These are phyloP conservation scores for Casuarina cunninghamiana DNA, from an alignment of 306 rosid species.

Conservation along the genomic window DNA sequence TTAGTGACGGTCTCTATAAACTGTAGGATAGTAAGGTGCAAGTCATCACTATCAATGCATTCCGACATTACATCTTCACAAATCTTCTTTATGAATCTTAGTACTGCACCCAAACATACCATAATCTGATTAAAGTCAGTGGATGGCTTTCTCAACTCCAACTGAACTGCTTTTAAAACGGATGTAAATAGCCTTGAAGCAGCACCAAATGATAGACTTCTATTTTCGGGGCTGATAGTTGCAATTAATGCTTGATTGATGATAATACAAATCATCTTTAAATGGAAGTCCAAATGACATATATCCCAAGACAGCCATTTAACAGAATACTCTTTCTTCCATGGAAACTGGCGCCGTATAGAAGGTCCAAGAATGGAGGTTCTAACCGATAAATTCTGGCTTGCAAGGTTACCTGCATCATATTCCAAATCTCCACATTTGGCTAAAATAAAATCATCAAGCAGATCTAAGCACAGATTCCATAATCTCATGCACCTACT, in stretches of 20 bases:
- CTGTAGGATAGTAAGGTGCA: conserved; percentile 38
- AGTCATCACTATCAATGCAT: conserved; percentile 39
- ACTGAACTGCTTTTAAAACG: conserved; percentile 66
- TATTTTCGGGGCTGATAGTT: conserved; percentile 43
- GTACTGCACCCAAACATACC: conserved; percentile 37
- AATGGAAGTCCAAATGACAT: conserved; percentile 61
- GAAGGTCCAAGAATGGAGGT: conserved; percentile 30
- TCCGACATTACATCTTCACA: conserved; percentile 49
- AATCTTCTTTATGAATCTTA: conserved; percentile 52
- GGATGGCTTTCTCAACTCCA: conserved; percentile 52
- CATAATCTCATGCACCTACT: conserved; percentile 57
- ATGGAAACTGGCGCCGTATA: conserved; percentile 44
- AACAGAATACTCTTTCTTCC: conserved; percentile 50
- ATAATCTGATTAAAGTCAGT: conserved; percentile 56
- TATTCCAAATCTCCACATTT: conserved; percentile 41
- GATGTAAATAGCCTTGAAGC: conserved; percentile 55
- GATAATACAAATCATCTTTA: conserved; percentile 51
- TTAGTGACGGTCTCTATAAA: conserved; percentile 54
- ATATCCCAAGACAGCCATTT: conserved; percentile 84
- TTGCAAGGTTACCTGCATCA: conserved; percentile 30
- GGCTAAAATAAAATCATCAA: conserved; percentile 54
- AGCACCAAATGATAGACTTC: conserved; percentile 48
- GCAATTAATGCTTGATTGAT: conserved; percentile 52
- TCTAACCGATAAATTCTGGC: conserved; percentile 25
- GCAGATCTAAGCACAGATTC: conserved; percentile 58